phyloP scores from a whole-genome alignment of 2,329 filamentous ascomycete species.

The Elsinoe fawcettii region DNA sequence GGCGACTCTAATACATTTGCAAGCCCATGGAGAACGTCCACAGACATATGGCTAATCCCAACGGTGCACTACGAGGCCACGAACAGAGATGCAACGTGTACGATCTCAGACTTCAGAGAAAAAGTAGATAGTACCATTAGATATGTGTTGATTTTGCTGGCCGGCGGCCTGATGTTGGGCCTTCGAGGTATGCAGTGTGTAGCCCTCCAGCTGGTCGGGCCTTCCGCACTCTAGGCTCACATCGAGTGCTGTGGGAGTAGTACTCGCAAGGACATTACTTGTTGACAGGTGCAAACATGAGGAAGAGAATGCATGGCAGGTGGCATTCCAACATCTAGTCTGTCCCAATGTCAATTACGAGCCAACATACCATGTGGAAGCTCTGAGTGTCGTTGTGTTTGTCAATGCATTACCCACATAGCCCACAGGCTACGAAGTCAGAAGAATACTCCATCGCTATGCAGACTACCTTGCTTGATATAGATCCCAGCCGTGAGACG shows the following conservation, averaged over 20 bases:
- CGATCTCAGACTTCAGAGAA: not conserved
- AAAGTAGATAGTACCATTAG: not conserved
- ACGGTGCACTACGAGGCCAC: no score
- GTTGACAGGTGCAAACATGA: not conserved
- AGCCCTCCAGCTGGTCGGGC: not conserved
- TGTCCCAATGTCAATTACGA: no score
- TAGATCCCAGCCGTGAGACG: not conserved
- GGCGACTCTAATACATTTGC: not conserved
- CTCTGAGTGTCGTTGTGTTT: not conserved
- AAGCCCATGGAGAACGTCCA: no score
- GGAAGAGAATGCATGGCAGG: no score
- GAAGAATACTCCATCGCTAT: slow-evolving; percentile 4
- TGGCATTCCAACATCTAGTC: no score
- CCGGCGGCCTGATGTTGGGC: not conserved
- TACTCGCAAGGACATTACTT: not conserved
- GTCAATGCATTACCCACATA: not conserved
- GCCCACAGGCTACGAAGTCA: not conserved
- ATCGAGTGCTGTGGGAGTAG: not conserved
- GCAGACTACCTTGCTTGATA: not conserved
- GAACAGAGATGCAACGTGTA: not conserved
- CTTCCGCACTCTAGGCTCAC: not conserved
- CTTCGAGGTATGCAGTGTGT: not conserved
- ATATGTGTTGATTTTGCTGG: not conserved
- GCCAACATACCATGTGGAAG: no score
- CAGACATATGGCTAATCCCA: no score